Evolutionary conservation across 2,329 filamentous ascomycete species (phyloP).

Genomic region (Xylariomycetidae sp.): DNA sequence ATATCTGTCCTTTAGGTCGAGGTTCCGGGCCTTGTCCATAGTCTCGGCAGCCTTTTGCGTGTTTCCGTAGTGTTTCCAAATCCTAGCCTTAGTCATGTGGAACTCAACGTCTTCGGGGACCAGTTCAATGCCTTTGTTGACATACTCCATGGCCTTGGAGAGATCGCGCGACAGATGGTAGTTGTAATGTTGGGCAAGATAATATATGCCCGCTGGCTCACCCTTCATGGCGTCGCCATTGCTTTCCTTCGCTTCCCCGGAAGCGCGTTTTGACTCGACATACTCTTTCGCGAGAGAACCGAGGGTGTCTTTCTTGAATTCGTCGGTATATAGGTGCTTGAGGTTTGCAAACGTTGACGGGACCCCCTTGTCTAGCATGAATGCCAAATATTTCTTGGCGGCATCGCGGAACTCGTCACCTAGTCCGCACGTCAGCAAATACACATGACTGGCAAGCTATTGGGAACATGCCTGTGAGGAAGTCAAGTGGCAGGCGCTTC

Average conservation of each 20-base stretch:
- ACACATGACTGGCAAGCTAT: background rate
- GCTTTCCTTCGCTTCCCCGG: slow-evolving; percentile 37
- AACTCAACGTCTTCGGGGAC: slow-evolving; percentile 82
- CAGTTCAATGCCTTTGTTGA: slow-evolving; percentile 76
- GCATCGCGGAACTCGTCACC: slow-evolving; percentile 74
- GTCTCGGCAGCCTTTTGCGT: slow-evolving; percentile 70
- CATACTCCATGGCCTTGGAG: slow-evolving; percentile 70
- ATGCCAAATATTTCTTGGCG: slow-evolving; percentile 70
- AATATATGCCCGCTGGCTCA: slow-evolving; percentile 78
- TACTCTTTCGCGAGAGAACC: slow-evolving; percentile 75
- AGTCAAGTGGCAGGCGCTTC: slow-evolving; percentile 80
- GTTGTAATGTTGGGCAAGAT: slow-evolving; percentile 95
- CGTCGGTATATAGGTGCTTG: slow-evolving; percentile 81
- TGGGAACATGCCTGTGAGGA: slow-evolving; percentile 58
- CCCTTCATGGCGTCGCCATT: slow-evolving; percentile 49
- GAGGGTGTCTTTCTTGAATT: slow-evolving; percentile 70
- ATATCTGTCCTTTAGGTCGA: slow-evolving; percentile 88
- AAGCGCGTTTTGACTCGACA: slow-evolving; percentile 45
- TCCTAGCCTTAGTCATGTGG: slow-evolving; percentile 89
- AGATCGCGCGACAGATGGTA: slow-evolving; percentile 84
- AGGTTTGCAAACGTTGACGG: slow-evolving; percentile 96
- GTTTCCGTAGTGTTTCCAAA: slow-evolving; percentile 86
- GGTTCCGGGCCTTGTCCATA: slow-evolving; percentile 80
- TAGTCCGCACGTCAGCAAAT: slow-evolving; percentile 19
- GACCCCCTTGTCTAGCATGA: slow-evolving; percentile 86